Percentiles rank a stretch among this genome's conserved stretches.
Evolutionary conservation across 2,329 filamentous ascomycete species (phyloP).

Genomic region (Ophiostoma quercus): DNA sequence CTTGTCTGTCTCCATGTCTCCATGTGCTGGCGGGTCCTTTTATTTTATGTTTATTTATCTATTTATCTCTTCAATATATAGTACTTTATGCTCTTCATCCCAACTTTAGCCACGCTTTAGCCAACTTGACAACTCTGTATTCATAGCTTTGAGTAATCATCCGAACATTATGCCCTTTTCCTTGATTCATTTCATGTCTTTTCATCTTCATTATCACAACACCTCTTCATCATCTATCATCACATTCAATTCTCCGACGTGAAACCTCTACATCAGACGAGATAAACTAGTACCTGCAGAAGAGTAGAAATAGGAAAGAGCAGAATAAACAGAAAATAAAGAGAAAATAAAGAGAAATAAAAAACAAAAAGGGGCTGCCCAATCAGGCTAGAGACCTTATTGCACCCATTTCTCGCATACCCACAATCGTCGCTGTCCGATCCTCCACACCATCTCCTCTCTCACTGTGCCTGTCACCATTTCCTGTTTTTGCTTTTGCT

Average conservation of each 20-base stretch:
- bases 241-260: neutral
- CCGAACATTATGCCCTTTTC: too few relatives aligned
- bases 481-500: neutral
- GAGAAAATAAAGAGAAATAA: neutral
- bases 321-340: neutral
- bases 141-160: too few relatives aligned
- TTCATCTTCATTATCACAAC: neutral
- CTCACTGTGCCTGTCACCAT: constrained; percentile 5
- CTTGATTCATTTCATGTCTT: neutral
- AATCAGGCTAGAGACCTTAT: neutral
- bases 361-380: constrained; percentile 8
- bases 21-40: neutral
- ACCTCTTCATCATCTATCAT: neutral
- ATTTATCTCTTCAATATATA: neutral
- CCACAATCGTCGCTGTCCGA: constrained; percentile 10
- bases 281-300: neutral
- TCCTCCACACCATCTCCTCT: constrained; percentile 10
- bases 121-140: neutral
- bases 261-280: neutral
- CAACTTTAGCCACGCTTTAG: constrained; percentile 9
- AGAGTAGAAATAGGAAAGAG: neutral
- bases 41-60: neutral
- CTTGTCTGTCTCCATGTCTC: neutral
- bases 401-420: neutral
- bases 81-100: neutral